Percentiles rank a stretch among this genome's conserved stretches.
Conservation (phyloP, 2,329 filamentous ascomycete genomes). For the Chaetomiaceae sp. region DNA sequence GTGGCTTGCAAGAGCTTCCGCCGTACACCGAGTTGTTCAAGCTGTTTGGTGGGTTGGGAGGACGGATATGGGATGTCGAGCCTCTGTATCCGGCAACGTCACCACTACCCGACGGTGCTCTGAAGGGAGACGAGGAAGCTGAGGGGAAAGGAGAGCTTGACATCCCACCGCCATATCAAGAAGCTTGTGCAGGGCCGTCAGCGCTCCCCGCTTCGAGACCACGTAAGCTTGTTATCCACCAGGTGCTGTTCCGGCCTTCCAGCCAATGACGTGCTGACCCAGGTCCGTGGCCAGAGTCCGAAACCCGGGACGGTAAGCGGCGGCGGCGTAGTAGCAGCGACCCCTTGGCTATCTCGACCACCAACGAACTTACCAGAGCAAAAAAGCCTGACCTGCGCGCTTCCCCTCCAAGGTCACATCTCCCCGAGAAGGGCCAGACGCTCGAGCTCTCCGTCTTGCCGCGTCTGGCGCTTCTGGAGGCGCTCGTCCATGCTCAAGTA, state of each 20-base stretch:
- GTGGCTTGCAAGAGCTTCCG: conserved; percentile 1
- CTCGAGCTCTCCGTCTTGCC: conserved; percentile 3
- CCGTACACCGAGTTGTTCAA: conserved; percentile 2
- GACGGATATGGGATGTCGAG: conserved; percentile 4
- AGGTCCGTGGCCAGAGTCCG: neutral
- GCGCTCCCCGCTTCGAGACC: neutral
- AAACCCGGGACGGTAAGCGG: conserved; percentile 2
- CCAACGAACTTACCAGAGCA: neutral
- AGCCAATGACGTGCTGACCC: neutral
- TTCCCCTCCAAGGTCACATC: neutral
- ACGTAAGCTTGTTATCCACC: conserved; percentile 1
- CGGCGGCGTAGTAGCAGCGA: neutral
- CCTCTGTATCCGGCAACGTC: neutral
- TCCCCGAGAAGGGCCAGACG: conserved; percentile 1
- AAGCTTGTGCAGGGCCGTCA: neutral
- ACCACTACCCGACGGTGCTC: too few relatives aligned
- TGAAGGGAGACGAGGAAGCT: too few relatives aligned
- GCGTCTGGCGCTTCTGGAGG: conserved; percentile 8
- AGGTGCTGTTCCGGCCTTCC: neutral
- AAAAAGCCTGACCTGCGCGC: conserved; percentile 4
- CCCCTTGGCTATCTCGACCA: too few relatives aligned
- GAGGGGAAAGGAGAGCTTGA: neutral
- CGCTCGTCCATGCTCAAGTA: conserved; percentile 5
- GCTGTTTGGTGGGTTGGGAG: neutral
- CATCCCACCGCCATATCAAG: conserved; percentile 2